These are phyloP conservation scores for Sinapis alba DNA, from an alignment of 441 rosid species.

Conservation along the genomic window DNA sequence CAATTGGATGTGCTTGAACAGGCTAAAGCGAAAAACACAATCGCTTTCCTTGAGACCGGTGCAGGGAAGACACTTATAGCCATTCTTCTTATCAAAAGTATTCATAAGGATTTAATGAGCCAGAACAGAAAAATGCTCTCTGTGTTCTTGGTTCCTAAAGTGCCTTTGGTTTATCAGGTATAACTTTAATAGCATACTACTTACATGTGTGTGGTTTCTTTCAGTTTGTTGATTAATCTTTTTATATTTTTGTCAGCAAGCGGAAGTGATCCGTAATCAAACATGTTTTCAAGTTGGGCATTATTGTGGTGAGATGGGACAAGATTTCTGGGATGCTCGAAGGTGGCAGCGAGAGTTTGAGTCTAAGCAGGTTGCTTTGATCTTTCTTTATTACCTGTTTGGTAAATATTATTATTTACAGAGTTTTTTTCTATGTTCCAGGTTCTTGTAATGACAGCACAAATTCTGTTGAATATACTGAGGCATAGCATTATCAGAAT, in stretches of 20 bases:
- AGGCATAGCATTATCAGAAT: conserved; percentile 97
- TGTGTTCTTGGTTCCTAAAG: conserved; percentile 98
- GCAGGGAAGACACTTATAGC: conserved; percentile 99
- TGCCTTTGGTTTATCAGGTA: conserved; percentile 99
- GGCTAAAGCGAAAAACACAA: conserved; percentile 89
- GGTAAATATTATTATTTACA: background rate
- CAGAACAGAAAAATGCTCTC: conserved; percentile 85
- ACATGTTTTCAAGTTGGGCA: conserved; percentile 86
- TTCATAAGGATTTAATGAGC: conserved; percentile 61
- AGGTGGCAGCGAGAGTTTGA: conserved; percentile 99
- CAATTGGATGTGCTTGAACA: conserved; percentile 99
- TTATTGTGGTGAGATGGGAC: conserved; percentile 99
- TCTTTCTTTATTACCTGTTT: background rate
- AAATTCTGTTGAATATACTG: conserved; percentile 91
- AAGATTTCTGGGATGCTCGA: conserved; percentile 97
- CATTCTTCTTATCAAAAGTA: conserved; percentile 82
- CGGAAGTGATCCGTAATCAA: conserved; percentile 89
- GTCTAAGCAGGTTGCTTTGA: conserved; percentile 72
- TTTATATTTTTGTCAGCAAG: conserved; percentile 69
- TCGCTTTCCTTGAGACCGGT: conserved; percentile 98
- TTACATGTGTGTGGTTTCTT: conserved; percentile 5
- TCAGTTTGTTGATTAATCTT: conserved; percentile 27
- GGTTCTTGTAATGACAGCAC: conserved; percentile 99
- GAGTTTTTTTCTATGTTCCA: conserved; percentile 30
- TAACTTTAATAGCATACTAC: conserved; percentile 35